Conservation (phyloP, 2,329 filamentous ascomycete genomes). For the Calonectria pteridis region DNA sequence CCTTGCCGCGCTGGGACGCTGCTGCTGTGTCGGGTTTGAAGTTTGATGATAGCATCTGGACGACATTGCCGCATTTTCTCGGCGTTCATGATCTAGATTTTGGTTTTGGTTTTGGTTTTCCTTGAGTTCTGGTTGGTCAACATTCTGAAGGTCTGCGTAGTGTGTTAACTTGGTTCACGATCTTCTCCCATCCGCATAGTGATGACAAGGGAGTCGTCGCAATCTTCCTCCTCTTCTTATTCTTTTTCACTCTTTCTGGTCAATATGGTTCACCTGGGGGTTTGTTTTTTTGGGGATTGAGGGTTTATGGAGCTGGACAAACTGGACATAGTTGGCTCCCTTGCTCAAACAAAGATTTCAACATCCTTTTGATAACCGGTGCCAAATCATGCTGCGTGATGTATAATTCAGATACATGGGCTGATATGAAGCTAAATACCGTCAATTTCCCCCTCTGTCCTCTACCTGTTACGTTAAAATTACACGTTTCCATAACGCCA, state of each 20-base stretch:
- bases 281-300: conserved; percentile 17
- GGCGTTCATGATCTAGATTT: conserved; percentile 44
- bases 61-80: conserved; percentile 44
- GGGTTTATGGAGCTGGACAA: conserved; percentile 5
- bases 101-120: conserved; percentile 27
- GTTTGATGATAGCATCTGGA: conserved; percentile 38
- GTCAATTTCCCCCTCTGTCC: conserved; percentile 40
- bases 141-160: conserved; percentile 25
- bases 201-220: conserved; percentile 25
- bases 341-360: conserved; percentile 30
- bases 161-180: conserved; percentile 7
- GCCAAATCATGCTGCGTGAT: conserved; percentile 20
- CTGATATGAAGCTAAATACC: conserved; percentile 35
- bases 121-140: conserved; percentile 23
- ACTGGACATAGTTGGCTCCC: conserved; percentile 35
- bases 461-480: conserved; percentile 49
- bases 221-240: background rate
- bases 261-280: conserved; percentile 30
- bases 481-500: conserved; percentile 55
- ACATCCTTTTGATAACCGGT: conserved; percentile 5
- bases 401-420: conserved; percentile 22
- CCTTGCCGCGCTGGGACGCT: conserved; percentile 37
- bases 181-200: conserved; percentile 27
- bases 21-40: conserved; percentile 31
- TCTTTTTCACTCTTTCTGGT: conserved; percentile 21